Base-by-base conservation (phyloP, 2,329 filamentous ascomycete species). In the Tothia fuscella region DNA sequence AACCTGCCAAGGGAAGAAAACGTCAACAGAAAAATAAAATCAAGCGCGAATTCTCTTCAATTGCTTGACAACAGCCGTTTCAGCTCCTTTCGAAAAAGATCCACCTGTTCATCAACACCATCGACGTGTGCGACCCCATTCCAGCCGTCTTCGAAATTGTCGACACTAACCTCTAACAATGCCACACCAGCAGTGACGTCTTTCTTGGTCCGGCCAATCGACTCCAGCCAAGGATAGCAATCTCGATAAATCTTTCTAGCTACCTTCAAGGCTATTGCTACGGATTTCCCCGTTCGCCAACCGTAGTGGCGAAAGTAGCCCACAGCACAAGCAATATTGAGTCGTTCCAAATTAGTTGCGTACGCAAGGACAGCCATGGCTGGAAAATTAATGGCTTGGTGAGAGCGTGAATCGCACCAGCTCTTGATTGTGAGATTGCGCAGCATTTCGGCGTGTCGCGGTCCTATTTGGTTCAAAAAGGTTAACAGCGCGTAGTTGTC, bases 221-320 rank as follows among this genome's bases (percentile, higher is more conserved):
- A 32, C 38, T 43, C 32, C 5, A 43, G 25, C 22, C 29, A 43
- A 17, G 41, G 41, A 26, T 43, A 43, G 16, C 41, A 43, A 30
- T 43, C 32, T 35, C 41, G 17, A 14, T 28, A 43, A 4, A 35
- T 26, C 20, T 43, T 36, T 22, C 41, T 21, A 25, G 41, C 41
- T 17, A 37, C 41, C 12, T 19, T 16, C 3, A 33, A 24, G 7
- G 26, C 26, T n/a, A n/a, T 22, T 13, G 20, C 19, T 19, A 20
- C 38, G 14, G 7, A 9, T 13, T 17, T 38, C 17, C 41, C 32
- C 20, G 20, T 40, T 22, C 35, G 6, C 35, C 35, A 38, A 20
- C 35, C 17, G n/a, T 30, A 40, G n/a, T 22, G 38, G 4, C 9
- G 22, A 25, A 43, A 43, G 21, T 38, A 31, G 17, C 41, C 41